Evolutionary conservation across 345 rosid species (phyloP).

Genomic region (Ceriops decandra): DNA sequence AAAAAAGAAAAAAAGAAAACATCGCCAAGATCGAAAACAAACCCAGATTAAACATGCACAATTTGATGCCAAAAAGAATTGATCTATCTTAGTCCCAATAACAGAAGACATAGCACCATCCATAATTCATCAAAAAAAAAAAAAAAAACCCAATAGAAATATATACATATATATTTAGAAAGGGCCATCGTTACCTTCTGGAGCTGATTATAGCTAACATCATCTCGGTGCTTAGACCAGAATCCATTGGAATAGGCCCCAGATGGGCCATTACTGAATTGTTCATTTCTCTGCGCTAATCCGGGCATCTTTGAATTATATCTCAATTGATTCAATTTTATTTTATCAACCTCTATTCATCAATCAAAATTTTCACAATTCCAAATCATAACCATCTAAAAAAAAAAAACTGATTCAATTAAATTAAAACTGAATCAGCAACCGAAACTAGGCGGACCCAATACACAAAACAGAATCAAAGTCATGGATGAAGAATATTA

Average conservation of each 20-base stretch:
- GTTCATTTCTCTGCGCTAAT: slow-evolving; percentile 66
- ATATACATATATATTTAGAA: not conserved
- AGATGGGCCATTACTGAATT: slow-evolving; percentile 40
- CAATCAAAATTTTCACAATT: not conserved
- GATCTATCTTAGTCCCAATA: slow-evolving; percentile 27
- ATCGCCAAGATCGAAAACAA: slow-evolving; percentile 40
- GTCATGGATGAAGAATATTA: not conserved
- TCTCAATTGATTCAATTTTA: not conserved
- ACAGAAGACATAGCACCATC: not conserved
- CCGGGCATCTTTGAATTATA: slow-evolving; percentile 59
- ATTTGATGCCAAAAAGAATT: slow-evolving; percentile 11
- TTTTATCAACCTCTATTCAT: not conserved
- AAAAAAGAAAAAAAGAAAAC: not conserved
- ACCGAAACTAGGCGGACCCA: not conserved
- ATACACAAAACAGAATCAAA: not conserved
- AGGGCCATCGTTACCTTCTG: slow-evolving; percentile 55
- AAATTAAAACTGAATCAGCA: not conserved
- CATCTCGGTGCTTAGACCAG: slow-evolving; percentile 73
- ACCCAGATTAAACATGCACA: not conserved
- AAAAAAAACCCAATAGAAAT: not conserved
- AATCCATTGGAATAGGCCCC: slow-evolving; percentile 43
- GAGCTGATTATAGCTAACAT: slow-evolving; percentile 67
- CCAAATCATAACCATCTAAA: not conserved
- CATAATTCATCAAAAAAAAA: slow-evolving; percentile 3
- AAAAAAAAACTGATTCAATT: not conserved